Conservation (phyloP, 371 early-diverging fungal genomes). For the Mucor mucedo region DNA sequence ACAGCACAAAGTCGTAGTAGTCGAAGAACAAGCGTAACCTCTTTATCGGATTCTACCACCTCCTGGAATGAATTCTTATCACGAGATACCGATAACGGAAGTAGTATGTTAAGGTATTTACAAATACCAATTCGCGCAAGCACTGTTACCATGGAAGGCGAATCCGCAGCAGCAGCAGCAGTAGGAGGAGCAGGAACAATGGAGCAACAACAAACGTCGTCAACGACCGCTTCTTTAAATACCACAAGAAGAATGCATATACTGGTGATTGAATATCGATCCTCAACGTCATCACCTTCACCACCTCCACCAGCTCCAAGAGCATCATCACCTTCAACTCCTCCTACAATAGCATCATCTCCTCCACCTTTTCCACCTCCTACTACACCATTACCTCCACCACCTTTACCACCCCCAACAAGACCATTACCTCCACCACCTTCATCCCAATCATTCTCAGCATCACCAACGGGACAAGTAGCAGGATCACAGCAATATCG, state of each 20-base stretch:
- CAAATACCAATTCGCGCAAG: constrained; percentile 15
- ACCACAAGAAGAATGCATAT: constrained; percentile 31
- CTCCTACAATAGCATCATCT: neutral
- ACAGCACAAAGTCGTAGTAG: constrained; percentile 1
- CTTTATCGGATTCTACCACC: constrained; percentile 3
- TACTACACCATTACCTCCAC: neutral
- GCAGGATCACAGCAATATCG: neutral
- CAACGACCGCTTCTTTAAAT: constrained; percentile 1
- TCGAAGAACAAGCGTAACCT: constrained; percentile 11
- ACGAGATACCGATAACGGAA: constrained; percentile 3
- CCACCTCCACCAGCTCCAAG: neutral
- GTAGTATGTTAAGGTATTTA: constrained; percentile 18
- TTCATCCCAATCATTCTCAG: neutral
- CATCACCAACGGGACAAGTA: no score
- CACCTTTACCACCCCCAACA: neutral
- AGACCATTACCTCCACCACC: neutral
- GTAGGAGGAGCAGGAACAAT: neutral
- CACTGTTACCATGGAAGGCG: neutral
- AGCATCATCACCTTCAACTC: neutral
- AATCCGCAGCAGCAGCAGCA: neutral
- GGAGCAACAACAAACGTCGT: neutral
- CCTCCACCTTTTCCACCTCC: neutral
- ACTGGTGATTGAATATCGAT: constrained; percentile 24
- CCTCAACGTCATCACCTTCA: neutral
- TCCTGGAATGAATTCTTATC: constrained; percentile 9